Conservation (phyloP, 2,329 filamentous ascomycete genomes). For the Endoconidiophora laricicola region DNA sequence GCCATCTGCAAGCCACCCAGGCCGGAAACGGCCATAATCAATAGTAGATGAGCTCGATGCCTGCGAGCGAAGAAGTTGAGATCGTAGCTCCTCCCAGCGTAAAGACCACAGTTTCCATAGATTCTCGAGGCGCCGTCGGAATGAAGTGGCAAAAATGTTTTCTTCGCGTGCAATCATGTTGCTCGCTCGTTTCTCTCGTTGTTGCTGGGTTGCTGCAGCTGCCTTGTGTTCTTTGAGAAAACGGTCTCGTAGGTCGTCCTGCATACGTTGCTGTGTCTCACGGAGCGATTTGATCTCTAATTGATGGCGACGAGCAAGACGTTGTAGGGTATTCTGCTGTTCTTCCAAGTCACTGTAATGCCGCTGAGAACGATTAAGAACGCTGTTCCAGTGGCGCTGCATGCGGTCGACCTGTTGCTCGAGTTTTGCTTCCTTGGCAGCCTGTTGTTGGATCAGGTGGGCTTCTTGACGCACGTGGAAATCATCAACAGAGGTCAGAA, state of each 20-base stretch:
- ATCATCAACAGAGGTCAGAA: slow-evolving; percentile 7
- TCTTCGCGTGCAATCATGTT: slow-evolving; percentile 11
- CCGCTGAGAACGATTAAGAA: slow-evolving; percentile 4
- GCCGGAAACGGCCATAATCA: slow-evolving; percentile 5
- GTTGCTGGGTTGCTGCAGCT: slow-evolving; percentile 5
- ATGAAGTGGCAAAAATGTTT: slow-evolving; percentile 7
- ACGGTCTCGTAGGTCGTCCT: slow-evolving; percentile 9
- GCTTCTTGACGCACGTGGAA: slow-evolving; percentile 11
- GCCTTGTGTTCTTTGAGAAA: slow-evolving; percentile 6
- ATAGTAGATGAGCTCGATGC: background rate
- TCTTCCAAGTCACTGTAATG: slow-evolving; percentile 8
- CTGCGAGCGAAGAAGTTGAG: background rate
- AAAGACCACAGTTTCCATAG: slow-evolving; percentile 12
- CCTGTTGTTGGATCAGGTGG: slow-evolving; percentile 7
- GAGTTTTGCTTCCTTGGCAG: slow-evolving; percentile 9
- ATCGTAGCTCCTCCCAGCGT: slow-evolving; percentile 10
- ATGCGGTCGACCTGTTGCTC: slow-evolving; percentile 8
- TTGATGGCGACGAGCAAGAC: slow-evolving; percentile 2
- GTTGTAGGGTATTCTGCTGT: slow-evolving; percentile 2
- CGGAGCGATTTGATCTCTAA: slow-evolving; percentile 10
- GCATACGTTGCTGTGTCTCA: slow-evolving; percentile 11
- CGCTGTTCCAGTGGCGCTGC: slow-evolving; percentile 8
- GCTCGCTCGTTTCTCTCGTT: slow-evolving; percentile 6
- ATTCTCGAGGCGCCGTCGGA: slow-evolving; percentile 3
- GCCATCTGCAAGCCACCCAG: slow-evolving; percentile 8